phyloP scores from a whole-genome alignment of 2,329 filamentous ascomycete genomes.

The Daldinia sp. region DNA sequence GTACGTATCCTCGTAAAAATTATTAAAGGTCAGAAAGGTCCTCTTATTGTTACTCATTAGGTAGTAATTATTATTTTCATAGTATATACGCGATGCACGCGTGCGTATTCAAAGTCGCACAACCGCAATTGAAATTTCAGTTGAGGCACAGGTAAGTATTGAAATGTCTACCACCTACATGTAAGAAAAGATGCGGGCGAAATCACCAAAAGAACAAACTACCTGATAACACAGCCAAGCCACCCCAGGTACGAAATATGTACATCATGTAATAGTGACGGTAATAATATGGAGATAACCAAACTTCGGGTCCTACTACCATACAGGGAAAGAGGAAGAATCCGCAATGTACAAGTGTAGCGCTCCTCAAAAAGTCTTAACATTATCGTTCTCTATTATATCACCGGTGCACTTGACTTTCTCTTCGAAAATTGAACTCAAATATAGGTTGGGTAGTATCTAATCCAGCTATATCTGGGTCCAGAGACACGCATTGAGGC shows the following conservation, averaged over 20 bases:
- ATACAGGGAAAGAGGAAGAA: slow-evolving; percentile 34
- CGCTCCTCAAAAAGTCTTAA: not conserved
- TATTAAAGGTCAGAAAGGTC: not conserved
- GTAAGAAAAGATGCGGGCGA: not conserved
- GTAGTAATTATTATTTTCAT: not conserved
- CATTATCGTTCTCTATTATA: not conserved
- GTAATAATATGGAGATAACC: slow-evolving; percentile 40
- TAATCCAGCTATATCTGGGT: slow-evolving; percentile 3
- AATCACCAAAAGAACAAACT: not conserved
- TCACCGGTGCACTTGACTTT: slow-evolving; percentile 3
- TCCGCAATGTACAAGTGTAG: slow-evolving; percentile 4
- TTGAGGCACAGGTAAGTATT: not conserved
- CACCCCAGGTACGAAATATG: slow-evolving; percentile 8
- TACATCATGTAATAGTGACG: slow-evolving; percentile 16
- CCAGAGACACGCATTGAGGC: slow-evolving; percentile 15
- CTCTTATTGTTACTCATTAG: not conserved
- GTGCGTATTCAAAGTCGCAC: slow-evolving; percentile 9
- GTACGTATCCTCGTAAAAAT: slow-evolving; percentile 4
- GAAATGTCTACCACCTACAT: not conserved
- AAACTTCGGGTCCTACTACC: slow-evolving; percentile 38
- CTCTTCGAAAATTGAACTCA: slow-evolving; percentile 8
- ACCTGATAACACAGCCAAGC: not conserved
- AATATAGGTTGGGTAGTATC: slow-evolving; percentile 31
- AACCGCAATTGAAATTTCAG: slow-evolving; percentile 5
- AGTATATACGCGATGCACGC: not conserved